Conservation (phyloP, 169 alveolate genomes). For the Toxoplasma gondii region DNA sequence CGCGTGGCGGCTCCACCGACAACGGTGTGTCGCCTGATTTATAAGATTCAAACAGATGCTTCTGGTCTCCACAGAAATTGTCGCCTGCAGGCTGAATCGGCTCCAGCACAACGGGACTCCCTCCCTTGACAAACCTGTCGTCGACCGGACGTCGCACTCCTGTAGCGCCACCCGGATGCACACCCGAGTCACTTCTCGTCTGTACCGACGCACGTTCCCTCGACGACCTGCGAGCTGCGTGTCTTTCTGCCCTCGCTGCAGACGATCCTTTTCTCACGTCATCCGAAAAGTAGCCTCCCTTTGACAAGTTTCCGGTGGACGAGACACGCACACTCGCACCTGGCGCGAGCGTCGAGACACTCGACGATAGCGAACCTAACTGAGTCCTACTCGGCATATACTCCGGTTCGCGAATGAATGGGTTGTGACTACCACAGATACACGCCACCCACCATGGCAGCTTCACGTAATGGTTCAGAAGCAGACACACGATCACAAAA, state of each 20-base stretch:
- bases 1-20: not conserved
- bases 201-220: not conserved
- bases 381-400: not conserved
- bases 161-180: not conserved
- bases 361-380: not conserved
- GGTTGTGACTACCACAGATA: slow-evolving; percentile 44
- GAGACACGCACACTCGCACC: not conserved
- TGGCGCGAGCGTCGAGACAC: not conserved
- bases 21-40: not conserved
- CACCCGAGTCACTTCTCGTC: not conserved
- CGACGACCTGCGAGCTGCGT: not conserved
- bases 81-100: not conserved
- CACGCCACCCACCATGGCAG: slow-evolving; percentile 71
- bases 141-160: not conserved
- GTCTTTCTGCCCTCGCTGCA: not conserved
- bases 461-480: slow-evolving; percentile 57
- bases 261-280: not conserved
- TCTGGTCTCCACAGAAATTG: not conserved
- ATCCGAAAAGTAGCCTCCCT: not conserved
- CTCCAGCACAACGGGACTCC: not conserved
- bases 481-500: slow-evolving; percentile 54
- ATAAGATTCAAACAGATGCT: not conserved
- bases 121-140: not conserved
- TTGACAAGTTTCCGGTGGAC: not conserved
- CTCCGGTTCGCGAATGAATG: not conserved